A percentile compares a stretch with the other conserved stretches of the same genome.
Conservation (phyloP, 2,329 filamentous ascomycete species). For the Ilyonectria robusta region DNA sequence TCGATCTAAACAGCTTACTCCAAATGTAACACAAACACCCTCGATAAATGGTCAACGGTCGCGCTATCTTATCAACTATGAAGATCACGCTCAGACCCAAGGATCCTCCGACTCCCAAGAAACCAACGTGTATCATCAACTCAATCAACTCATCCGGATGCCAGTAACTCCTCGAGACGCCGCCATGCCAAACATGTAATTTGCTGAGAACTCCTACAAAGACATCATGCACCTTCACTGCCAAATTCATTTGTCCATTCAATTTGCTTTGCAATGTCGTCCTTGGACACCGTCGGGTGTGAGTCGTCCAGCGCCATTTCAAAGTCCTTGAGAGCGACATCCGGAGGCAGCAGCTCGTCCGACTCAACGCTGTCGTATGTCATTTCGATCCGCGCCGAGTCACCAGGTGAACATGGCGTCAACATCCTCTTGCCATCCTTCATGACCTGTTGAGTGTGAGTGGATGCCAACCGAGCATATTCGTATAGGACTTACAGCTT, state of each 20-base stretch:
- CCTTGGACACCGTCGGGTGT: conserved; percentile 89
- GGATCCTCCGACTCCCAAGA: conserved; percentile 30
- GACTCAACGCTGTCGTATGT: conserved; percentile 90
- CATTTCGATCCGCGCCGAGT: conserved; percentile 90
- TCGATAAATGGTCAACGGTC: conserved; percentile 9
- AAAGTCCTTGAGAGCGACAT: conserved; percentile 92
- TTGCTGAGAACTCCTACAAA: conserved; percentile 29
- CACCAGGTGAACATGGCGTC: conserved; percentile 95
- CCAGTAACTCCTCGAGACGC: conserved; percentile 51
- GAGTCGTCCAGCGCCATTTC: conserved; percentile 90
- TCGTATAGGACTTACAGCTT: conserved; percentile 73
- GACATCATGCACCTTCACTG: conserved; percentile 78
- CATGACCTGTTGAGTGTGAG: conserved; percentile 69
- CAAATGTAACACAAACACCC: neutral
- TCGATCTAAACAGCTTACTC: neutral
- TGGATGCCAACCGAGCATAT: no score
- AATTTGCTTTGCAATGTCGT: conserved; percentile 85
- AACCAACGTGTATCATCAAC: conserved; percentile 35
- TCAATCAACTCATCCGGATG: conserved; percentile 31
- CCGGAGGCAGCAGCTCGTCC: conserved; percentile 87
- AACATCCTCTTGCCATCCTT: conserved; percentile 77
- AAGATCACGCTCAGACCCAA: conserved; percentile 28
- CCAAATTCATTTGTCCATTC: conserved; percentile 98
- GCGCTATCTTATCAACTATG: conserved; percentile 20
- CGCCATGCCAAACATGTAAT: conserved; percentile 45